Percentiles rank a stretch among this genome's conserved stretches.
Evolutionary conservation across 345 rosid species (phyloP).

Genomic region (Syzygium grande): DNA sequence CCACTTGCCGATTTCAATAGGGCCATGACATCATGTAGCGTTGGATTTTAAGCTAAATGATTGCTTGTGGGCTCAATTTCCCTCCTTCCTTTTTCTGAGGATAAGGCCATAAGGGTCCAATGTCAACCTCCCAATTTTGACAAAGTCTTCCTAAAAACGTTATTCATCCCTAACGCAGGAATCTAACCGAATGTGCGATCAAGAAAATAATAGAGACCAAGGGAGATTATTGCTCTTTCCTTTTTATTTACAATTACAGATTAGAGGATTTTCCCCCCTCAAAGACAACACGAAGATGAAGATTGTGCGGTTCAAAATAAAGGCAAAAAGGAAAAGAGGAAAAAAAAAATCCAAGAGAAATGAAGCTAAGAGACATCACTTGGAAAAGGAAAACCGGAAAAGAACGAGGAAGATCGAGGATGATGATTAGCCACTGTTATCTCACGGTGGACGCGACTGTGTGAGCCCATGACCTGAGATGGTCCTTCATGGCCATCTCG

Average conservation of each 20-base stretch:
- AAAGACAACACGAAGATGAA: neutral
- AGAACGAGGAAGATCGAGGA: neutral
- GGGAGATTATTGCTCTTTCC: neutral
- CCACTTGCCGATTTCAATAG: neutral
- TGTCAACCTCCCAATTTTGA: neutral
- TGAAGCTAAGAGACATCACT: neutral
- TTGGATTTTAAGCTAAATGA: neutral
- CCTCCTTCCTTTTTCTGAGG: neutral
- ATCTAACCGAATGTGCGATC: neutral
- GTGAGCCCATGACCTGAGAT: constrained; percentile 62
- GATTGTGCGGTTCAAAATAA: neutral
- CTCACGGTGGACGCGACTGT: constrained; percentile 54
- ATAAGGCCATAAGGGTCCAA: neutral
- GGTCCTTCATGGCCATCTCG: constrained; percentile 45
- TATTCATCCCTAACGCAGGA: neutral
- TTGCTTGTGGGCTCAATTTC: neutral
- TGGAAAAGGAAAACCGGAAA: neutral
- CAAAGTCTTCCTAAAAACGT: neutral
- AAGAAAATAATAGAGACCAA: neutral
- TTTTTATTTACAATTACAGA: neutral
- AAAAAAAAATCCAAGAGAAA: neutral
- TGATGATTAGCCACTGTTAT: constrained; percentile 8
- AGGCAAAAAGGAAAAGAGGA: neutral
- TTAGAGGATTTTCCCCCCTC: neutral
- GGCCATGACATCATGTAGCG: neutral